Conservation (phyloP, 345 rosid species). For the Noccaea caerulescens region DNA sequence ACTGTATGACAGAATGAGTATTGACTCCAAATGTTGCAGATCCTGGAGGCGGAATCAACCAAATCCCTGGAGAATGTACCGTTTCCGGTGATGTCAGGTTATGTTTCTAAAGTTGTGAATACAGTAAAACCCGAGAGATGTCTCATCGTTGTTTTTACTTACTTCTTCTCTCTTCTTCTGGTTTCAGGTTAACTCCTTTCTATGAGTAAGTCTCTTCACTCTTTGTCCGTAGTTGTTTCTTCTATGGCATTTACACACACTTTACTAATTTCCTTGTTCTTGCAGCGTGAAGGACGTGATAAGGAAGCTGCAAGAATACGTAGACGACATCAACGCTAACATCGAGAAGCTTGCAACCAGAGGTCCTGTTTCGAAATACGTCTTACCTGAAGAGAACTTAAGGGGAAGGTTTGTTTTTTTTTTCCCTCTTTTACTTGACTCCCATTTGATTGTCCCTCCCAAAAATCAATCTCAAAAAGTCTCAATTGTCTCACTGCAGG, state of each 20-base stretch:
- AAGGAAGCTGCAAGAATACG: conserved; percentile 74
- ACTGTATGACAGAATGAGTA: conserved; percentile 17
- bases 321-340: conserved; percentile 79
- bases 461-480: background rate
- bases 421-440: background rate
- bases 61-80: conserved; percentile 92
- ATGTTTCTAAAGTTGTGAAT: background rate
- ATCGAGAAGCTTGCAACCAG: conserved; percentile 65
- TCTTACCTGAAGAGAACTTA: conserved; percentile 75
- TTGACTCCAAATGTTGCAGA: conserved; percentile 51
- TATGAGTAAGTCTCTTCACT: conserved; percentile 69
- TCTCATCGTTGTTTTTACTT: conserved; percentile 13
- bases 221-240: background rate
- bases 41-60: conserved; percentile 98
- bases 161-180: conserved; percentile 15
- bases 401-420: conserved; percentile 65
- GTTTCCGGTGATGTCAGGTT: conserved; percentile 95
- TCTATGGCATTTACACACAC: background rate
- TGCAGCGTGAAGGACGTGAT: conserved; percentile 73
- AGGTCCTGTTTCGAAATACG: conserved; percentile 91
- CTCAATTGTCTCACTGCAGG: conserved; percentile 45
- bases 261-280: background rate
- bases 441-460: background rate
- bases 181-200: conserved; percentile 92
- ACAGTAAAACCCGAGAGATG: background rate